These are phyloP conservation scores for Talaromyces sp. DNA, from an alignment of 2,329 filamentous ascomycete species.

Conservation along the genomic window DNA sequence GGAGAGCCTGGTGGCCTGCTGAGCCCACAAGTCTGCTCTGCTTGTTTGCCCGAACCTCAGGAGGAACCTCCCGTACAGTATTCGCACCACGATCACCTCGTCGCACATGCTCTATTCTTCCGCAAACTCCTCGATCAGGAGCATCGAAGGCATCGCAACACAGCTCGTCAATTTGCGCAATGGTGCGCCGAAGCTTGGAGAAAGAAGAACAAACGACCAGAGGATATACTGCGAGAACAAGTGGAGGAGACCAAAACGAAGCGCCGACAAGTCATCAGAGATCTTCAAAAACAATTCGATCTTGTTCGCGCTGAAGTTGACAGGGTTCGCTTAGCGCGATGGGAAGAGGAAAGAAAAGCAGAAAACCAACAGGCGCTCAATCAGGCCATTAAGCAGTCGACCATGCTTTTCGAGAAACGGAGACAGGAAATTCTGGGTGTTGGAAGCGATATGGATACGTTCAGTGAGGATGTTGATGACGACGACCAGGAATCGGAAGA, in stretches of 20 bases:
- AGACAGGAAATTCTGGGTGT: slow-evolving; percentile 46
- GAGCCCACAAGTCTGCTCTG: slow-evolving; percentile 65
- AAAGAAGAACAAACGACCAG: slow-evolving; percentile 47
- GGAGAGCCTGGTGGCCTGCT: slow-evolving; percentile 72
- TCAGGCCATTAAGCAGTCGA: slow-evolving; percentile 52
- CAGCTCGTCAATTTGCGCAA: slow-evolving; percentile 72
- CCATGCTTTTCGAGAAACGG: slow-evolving; percentile 48
- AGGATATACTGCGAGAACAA: slow-evolving; percentile 79
- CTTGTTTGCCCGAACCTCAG: slow-evolving; percentile 68
- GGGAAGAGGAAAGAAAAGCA: slow-evolving; percentile 55
- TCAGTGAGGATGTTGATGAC: slow-evolving; percentile 50
- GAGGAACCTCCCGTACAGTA: slow-evolving; percentile 77
- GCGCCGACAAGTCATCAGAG: slow-evolving; percentile 69
- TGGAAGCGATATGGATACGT: slow-evolving; percentile 68
- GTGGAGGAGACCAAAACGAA: slow-evolving; percentile 62
- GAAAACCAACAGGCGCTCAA: slow-evolving; percentile 54
- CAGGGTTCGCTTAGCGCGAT: slow-evolving; percentile 53
- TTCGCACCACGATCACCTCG: slow-evolving; percentile 81
- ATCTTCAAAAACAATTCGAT: slow-evolving; percentile 61
- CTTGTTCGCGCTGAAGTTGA: slow-evolving; percentile 58
- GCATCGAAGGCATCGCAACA: slow-evolving; percentile 69
- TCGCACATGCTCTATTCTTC: slow-evolving; percentile 75
- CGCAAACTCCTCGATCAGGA: slow-evolving; percentile 76
- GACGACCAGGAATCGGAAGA: slow-evolving; percentile 1
- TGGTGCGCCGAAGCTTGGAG: slow-evolving; percentile 43